Evolutionary conservation across 2,329 filamentous ascomycete species (phyloP).

Genomic region (Parafenestella ontariensis): DNA sequence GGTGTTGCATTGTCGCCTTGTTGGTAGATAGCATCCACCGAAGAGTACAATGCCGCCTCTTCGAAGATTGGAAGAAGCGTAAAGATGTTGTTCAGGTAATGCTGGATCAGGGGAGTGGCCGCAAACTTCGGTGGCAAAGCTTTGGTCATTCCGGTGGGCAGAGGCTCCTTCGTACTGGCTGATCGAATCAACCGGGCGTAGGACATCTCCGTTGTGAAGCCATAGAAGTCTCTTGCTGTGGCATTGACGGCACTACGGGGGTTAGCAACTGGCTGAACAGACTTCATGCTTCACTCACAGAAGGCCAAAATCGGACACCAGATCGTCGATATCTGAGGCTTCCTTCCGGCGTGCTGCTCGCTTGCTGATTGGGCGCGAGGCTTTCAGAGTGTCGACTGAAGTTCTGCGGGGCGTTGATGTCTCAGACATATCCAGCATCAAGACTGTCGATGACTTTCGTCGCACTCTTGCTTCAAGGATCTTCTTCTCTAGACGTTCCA

Average conservation of each 20-base stretch:
- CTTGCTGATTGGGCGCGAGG: slow-evolving; percentile 41
- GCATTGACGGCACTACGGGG: slow-evolving; percentile 81
- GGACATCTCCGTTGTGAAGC: slow-evolving; percentile 86
- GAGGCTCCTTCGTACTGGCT: slow-evolving; percentile 75
- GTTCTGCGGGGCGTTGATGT: slow-evolving; percentile 59
- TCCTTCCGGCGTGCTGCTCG: slow-evolving; percentile 65
- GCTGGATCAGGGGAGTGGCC: slow-evolving; percentile 74
- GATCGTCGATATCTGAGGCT: slow-evolving; percentile 84
- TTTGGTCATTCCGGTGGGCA: slow-evolving; percentile 67
- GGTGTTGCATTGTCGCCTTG: slow-evolving; percentile 66
- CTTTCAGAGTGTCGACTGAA: slow-evolving; percentile 45
- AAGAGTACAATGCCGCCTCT: slow-evolving; percentile 77
- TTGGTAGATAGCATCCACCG: slow-evolving; percentile 82
- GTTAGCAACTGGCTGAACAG: slow-evolving; percentile 10
- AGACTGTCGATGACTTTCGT: slow-evolving; percentile 75
- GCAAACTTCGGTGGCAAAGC: slow-evolving; percentile 74
- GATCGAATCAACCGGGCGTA: slow-evolving; percentile 88
- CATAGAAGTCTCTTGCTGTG: slow-evolving; percentile 91
- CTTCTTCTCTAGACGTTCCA: slow-evolving; percentile 85
- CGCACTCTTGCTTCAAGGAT: slow-evolving; percentile 70
- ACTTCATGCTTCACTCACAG: slow-evolving; percentile 66
- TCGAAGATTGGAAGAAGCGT: slow-evolving; percentile 82
- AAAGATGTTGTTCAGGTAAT: slow-evolving; percentile 85
- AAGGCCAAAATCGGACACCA: slow-evolving; percentile 93
- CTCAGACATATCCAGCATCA: slow-evolving; percentile 66